Percentiles rank a stretch among this genome's conserved stretches.
Conservation (phyloP, 345 rosid genomes). For the Syzygium aromaticum region DNA sequence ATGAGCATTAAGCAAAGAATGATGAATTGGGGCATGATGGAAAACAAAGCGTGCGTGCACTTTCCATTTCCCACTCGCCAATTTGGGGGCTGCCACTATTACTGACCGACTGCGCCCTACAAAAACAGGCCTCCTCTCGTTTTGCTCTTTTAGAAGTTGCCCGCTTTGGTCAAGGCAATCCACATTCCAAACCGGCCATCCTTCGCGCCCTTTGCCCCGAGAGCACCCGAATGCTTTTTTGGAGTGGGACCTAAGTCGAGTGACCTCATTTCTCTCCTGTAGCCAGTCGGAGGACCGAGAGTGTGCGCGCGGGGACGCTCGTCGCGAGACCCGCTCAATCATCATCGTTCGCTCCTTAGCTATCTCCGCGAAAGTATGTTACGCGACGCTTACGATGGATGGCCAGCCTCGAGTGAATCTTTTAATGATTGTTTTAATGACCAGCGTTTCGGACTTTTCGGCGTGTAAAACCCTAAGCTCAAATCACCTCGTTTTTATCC, state of each 20-base stretch:
- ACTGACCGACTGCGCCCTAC: background rate
- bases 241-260: background rate
- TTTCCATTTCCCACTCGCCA: background rate
- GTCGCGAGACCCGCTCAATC: background rate
- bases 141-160: background rate
- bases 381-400: background rate
- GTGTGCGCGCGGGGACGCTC: background rate
- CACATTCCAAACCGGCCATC: background rate
- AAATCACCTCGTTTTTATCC: background rate
- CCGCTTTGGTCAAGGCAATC: background rate
- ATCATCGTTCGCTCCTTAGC: background rate
- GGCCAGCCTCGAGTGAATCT: background rate
- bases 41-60: background rate
- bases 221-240: background rate
- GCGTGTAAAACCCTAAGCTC: background rate
- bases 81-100: background rate
- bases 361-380: background rate
- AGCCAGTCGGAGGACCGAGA: background rate
- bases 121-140: background rate
- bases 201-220: background rate
- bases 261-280: background rate
- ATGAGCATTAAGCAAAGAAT: background rate
- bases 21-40: background rate
- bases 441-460: background rate
- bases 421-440: background rate